Conservation (phyloP, 106 monocot genomes). For the Dendrobium officinale region DNA sequence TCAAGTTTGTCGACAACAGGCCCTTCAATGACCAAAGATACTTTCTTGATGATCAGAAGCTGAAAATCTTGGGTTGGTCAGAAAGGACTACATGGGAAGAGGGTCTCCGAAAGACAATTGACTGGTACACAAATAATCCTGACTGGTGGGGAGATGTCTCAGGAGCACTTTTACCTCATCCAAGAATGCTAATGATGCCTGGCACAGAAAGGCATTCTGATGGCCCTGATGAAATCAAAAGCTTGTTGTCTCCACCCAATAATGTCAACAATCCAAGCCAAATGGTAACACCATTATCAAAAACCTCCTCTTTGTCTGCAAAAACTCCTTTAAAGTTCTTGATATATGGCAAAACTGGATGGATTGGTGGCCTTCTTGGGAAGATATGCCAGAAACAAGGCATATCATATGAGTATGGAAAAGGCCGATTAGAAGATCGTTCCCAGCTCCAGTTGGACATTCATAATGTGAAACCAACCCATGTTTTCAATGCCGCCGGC, state of each 20-base stretch:
- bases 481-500: constrained; percentile 34
- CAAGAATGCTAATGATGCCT: constrained; percentile 27
- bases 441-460: constrained; percentile 17
- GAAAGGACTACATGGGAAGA: constrained; percentile 25
- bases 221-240: constrained; percentile 7
- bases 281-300: constrained; percentile 15
- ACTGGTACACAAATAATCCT: constrained; percentile 29
- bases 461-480: constrained; percentile 28
- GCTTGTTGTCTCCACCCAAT: background rate
- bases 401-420: constrained; percentile 23
- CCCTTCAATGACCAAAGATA: constrained; percentile 34
- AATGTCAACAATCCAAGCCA: constrained; percentile 4
- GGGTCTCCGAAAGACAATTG: constrained; percentile 23
- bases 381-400: constrained; percentile 26
- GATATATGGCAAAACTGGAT: constrained; percentile 29
- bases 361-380: constrained; percentile 28
- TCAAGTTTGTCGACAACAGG: constrained; percentile 27
- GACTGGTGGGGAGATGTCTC: constrained; percentile 31
- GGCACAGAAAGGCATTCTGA: constrained; percentile 23
- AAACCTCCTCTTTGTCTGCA: background rate
- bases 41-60: constrained; percentile 31
- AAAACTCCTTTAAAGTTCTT: constrained; percentile 17
- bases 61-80: constrained; percentile 30
- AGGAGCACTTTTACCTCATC: constrained; percentile 27
- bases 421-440: constrained; percentile 23